Conservation (phyloP, 2,329 filamentous ascomycete genomes). For the Sordariomycetes sp. region DNA sequence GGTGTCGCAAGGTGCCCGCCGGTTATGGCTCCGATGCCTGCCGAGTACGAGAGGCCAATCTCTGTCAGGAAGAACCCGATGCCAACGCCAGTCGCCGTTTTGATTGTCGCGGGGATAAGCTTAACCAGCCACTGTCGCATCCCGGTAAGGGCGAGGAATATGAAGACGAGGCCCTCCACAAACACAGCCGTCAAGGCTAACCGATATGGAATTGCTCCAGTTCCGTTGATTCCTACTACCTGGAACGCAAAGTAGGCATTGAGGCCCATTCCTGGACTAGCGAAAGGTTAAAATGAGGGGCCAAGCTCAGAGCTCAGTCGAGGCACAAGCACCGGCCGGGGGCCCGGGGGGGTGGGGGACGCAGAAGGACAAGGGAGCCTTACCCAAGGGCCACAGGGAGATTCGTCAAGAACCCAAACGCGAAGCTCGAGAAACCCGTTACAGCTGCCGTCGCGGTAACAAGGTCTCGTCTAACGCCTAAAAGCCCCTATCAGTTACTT, state of each 20-base stretch:
- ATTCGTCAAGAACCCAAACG: constrained; percentile 72
- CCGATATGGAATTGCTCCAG: constrained; percentile 40
- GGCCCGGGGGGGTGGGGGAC: too few relatives aligned
- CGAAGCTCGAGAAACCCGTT: constrained; percentile 59
- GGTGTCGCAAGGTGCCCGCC: constrained; percentile 54
- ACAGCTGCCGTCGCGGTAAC: constrained; percentile 77
- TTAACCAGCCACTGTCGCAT: constrained; percentile 62
- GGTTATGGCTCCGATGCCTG: constrained; percentile 72
- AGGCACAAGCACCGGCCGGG: too few relatives aligned
- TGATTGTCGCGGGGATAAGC: constrained; percentile 50
- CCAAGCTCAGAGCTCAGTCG: neutral
- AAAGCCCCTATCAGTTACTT: neutral
- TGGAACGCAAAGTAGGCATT: constrained; percentile 58
- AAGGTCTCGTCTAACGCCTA: constrained; percentile 58
- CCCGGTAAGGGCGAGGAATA: constrained; percentile 50
- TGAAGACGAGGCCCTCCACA: constrained; percentile 50
- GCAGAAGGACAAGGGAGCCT: constrained; percentile 5
- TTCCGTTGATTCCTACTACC: constrained; percentile 47
- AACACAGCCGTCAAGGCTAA: constrained; percentile 52
- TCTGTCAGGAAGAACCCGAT: constrained; percentile 52
- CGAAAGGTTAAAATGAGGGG: constrained; percentile 2
- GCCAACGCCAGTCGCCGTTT: constrained; percentile 51
- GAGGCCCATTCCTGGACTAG: constrained; percentile 51
- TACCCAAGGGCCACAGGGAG: constrained; percentile 41
- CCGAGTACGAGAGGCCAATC: constrained; percentile 59